These are phyloP conservation scores for Calonectria leucothoes DNA, from an alignment of 2,329 filamentous ascomycete species.

Conservation along the genomic window DNA sequence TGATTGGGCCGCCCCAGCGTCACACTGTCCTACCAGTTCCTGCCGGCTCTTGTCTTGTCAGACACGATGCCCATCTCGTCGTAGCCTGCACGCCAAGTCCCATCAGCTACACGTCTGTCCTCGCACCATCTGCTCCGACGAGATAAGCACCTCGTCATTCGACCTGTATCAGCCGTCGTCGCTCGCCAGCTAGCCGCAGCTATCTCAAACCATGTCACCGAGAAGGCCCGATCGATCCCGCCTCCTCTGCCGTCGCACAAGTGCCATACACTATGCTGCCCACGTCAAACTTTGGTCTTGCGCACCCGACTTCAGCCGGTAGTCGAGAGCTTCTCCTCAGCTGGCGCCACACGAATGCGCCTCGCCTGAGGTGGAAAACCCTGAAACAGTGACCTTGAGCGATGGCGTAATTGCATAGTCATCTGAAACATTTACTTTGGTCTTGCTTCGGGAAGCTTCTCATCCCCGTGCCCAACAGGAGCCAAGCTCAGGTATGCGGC, in stretches of 20 bases:
- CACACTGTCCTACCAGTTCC: background rate
- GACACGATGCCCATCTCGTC: background rate
- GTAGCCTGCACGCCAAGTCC: background rate
- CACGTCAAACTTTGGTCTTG: background rate
- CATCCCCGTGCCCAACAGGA: background rate
- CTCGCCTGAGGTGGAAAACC: background rate
- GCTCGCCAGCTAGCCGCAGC: background rate
- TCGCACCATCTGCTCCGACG: background rate
- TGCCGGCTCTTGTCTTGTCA: background rate
- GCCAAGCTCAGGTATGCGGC: background rate
- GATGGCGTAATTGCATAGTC: background rate
- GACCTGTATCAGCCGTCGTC: background rate
- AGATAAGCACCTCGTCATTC: background rate
- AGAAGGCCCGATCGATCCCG: slow-evolving; percentile 9
- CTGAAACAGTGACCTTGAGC: background rate
- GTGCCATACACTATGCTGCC: background rate
- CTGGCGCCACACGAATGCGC: background rate
- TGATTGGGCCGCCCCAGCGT: background rate
- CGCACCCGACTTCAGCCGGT: background rate
- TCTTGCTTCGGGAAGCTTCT: background rate
- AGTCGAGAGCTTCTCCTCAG: background rate
- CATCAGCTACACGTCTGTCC: background rate
- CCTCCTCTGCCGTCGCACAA: background rate
- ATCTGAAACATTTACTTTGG: background rate
- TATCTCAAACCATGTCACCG: slow-evolving; percentile 1